Evolutionary conservation across 768 basidiomycete genomes (phyloP).

Genomic region (Tulasnella sp.): DNA sequence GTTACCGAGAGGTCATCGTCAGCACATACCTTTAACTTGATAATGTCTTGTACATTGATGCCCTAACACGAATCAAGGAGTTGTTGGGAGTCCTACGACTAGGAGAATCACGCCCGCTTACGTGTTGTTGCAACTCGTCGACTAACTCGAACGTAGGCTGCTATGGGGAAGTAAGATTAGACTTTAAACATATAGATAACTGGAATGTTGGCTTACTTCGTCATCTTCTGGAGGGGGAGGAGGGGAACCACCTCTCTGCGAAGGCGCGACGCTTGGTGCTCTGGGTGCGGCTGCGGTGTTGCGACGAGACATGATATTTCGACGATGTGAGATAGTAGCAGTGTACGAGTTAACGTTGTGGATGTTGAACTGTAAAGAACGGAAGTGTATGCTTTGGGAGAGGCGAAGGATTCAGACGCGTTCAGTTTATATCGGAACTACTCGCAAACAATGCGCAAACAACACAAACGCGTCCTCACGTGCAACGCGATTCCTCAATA

Average conservation of each 20-base stretch:
- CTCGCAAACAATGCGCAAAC: too few species aligned
- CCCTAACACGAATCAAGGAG: slow-evolving; percentile 39
- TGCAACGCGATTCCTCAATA: neutral
- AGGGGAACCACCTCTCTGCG: neutral
- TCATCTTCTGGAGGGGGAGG: slow-evolving; percentile 31
- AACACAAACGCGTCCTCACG: neutral
- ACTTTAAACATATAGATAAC: neutral
- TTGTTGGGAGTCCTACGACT: neutral
- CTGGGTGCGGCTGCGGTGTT: neutral
- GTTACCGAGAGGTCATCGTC: slow-evolving; percentile 23
- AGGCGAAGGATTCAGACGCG: too few species aligned
- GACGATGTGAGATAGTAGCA: neutral
- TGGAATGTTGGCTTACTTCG: slow-evolving; percentile 24
- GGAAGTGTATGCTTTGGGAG: neutral
- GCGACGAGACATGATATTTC: neutral
- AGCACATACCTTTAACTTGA: slow-evolving; percentile 67
- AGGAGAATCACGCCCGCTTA: slow-evolving; percentile 24
- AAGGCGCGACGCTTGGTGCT: slow-evolving; percentile 4
- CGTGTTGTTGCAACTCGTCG: slow-evolving; percentile 79
- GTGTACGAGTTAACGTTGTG: neutral
- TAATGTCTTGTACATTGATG: slow-evolving; percentile 89
- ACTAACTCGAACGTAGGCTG: slow-evolving; percentile 58
- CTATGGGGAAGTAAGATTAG: slow-evolving; percentile 26
- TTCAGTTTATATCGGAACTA: too few species aligned
- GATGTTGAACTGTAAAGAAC: neutral